Conservation (phyloP, 805 yeast genomes). For the Metschnikowia colocasiae region DNA sequence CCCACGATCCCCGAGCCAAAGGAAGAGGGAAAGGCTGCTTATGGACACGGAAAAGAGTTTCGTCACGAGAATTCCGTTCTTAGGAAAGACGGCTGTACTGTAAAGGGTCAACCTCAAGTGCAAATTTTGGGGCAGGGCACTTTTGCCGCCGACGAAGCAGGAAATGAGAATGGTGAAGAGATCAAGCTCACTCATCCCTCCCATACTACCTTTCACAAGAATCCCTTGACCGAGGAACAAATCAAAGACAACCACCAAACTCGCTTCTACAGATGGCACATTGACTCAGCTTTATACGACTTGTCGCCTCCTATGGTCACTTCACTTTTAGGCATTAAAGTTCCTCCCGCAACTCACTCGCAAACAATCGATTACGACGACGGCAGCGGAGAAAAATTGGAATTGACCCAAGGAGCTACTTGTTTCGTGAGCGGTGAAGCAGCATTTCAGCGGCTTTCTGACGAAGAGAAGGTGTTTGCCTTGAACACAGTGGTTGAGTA, state of each 20-base stretch:
- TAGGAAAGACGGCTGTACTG: conserved; percentile 74
- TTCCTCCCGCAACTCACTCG: conserved; percentile 63
- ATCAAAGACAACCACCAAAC: conserved; percentile 59
- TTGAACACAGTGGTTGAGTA: conserved; percentile 76
- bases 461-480: conserved; percentile 71
- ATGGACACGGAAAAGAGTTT: conserved; percentile 80
- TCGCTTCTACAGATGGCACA: conserved; percentile 90
- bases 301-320: conserved; percentile 85
- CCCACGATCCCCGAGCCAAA: conserved; percentile 52
- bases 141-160: conserved; percentile 51
- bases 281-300: conserved; percentile 84
- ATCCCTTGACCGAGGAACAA: conserved; percentile 59
- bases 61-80: conserved; percentile 56
- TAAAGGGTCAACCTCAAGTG: conserved; percentile 83
- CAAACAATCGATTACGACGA: conserved; percentile 58
- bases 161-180: conserved; percentile 59
- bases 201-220: conserved; percentile 75
- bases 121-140: conserved; percentile 84
- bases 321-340: conserved; percentile 76
- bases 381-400: conserved; percentile 55
- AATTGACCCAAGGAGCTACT: conserved; percentile 80
- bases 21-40: conserved; percentile 45
- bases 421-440: conserved; percentile 83
- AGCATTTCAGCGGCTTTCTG: conserved; percentile 64
- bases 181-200: conserved; percentile 76